Base-by-base conservation (phyloP, 129 eudicot species). In the Rutidosis leptorrhynchoides region DNA sequence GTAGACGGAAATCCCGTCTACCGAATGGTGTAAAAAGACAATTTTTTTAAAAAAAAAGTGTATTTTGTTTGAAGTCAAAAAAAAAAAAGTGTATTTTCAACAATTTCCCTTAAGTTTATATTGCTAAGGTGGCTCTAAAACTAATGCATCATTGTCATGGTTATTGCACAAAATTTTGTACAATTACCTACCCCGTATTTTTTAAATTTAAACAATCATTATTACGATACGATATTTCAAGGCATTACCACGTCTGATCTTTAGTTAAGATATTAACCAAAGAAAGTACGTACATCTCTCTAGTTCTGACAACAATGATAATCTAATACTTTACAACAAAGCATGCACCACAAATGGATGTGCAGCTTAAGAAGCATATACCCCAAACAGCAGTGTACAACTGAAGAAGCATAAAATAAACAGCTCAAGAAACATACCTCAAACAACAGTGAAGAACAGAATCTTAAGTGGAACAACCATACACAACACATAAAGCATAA, bases 401-500 rank as follows among this genome's bases (percentile, higher is more conserved):
- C 17, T 1, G 29, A 45, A 22, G 12, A 65, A 65, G 26, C 70
- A 69, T 70, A 35, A 12, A 33, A 33, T 33, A 33, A 33, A 33
- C 12, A 51, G 25, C 26, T 19, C 57, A 51, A 19, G 40, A 33
- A 33, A 33, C 40, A 33, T 33, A 55, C 24, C 17, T 24, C 61
- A 24, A 23, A 12, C 61, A 56, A 23, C 17, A 24, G 3, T 27
- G 16, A 2, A 25, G 32, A 24, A 24, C 35, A 25, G 7, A 8
- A 43, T 25, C 30, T 6, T 33, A 22, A 1, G 10, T 0, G 1
- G 5, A 7, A 58, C 16, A 37, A 5, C 12, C 12, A 3, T 58
- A n/a, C 28, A 71, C 60, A 71, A 10, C 35, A 9, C 4, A 35
- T 35, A 21, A 56, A 69, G 7, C 28, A 7, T 69, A 33, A 57